Evolutionary conservation across 257 asterid species (phyloP), one percentile per base, ranked within the genome.

Genomic region (Agastache rugosa): DNA sequence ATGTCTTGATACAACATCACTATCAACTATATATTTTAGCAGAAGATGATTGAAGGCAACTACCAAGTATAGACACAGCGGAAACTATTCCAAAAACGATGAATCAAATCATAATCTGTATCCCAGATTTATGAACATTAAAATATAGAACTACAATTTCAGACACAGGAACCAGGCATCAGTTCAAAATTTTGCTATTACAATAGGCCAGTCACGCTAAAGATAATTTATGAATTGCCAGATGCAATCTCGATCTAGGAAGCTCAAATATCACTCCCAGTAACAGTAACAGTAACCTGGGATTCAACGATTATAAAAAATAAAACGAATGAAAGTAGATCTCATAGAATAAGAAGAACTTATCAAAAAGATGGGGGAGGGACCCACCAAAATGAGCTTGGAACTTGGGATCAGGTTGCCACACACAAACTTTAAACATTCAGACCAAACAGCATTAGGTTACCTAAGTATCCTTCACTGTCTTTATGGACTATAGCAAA

Each of bases 31-130:
- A 44, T 27, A 60, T 25, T 22, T 11, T 48, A 75, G 73, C 73
- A 69, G 59, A 74, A 41, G 45, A 72, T 63, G 20, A 77, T 27
- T 69, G 25, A 48, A 23, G n/a, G 29, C 22, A 62, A 29, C 70
- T 25, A 76, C 83, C 37, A 25, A 72, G 44, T 44, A 27, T 8
- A 41, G 22, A 20, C 22, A 3, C 53, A 29, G 67, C 4, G 63
- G 37, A 63, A 76, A 53, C 65, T 23, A 56, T 44, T 63, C 44
- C 42, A 41, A 45, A 74, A 35, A 65, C 11, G 60, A 68, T 45
- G 11, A 76, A 35, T 37, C 11, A 11, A 69, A 48, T 25, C 59
- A 69, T 45, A 45, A 47, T 62, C 27, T 27, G 47, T 50, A 47
- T 31, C 29, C 14, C 0, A 37, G 14, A 27, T 54, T 51, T 11